phyloP scores from a whole-genome alignment of 2,329 filamentous ascomycete genomes.

The Paraphoma chrysanthemicola region DNA sequence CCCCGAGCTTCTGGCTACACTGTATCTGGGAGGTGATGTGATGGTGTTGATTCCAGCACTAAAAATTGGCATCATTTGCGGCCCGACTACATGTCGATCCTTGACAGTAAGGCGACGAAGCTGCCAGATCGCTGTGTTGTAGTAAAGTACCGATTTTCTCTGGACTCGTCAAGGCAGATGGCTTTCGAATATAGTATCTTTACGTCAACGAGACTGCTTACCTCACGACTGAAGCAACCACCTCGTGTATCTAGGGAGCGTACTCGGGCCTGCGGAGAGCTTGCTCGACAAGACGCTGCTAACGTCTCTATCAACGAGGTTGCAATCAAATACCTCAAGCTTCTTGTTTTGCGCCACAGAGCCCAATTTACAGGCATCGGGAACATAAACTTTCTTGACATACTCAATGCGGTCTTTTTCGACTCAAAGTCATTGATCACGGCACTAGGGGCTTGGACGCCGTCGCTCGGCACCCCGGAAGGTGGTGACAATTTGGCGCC shows the following conservation, averaged over 20 bases:
- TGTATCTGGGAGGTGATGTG: background rate
- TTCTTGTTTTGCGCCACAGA: background rate
- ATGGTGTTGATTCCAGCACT: constrained; percentile 11
- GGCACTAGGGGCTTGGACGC: constrained; percentile 39
- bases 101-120: no score
- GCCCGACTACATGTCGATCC: background rate
- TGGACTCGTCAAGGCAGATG: no score
- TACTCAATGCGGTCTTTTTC: constrained; percentile 24
- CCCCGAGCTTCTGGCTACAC: constrained; percentile 2
- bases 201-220: no score
- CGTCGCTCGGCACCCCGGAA: constrained; percentile 11
- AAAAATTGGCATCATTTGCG: constrained; percentile 10
- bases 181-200: no score
- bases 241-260: no score
- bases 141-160: no score
- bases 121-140: no score
- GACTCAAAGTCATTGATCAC: constrained; percentile 20
- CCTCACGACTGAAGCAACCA: no score
- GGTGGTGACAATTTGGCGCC: background rate
- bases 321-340: background rate
- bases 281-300: no score
- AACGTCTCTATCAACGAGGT: no score
- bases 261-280: no score
- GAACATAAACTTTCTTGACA: constrained; percentile 11
- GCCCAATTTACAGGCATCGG: background rate